phyloP scores from a whole-genome alignment of 768 basidiomycete genomes.

The Pleurotus salmoneostramineus region DNA sequence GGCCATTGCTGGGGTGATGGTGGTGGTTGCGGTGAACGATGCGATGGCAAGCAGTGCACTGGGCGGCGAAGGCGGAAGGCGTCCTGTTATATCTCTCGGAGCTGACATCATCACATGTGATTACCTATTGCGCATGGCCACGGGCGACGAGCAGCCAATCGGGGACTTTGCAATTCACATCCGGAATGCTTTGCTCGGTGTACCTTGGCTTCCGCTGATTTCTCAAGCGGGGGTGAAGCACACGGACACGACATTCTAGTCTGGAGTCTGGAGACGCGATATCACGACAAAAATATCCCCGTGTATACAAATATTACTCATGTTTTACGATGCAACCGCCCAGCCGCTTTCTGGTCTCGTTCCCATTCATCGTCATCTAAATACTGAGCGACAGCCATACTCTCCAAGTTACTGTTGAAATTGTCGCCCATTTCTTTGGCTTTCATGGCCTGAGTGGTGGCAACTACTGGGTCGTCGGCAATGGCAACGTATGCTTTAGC shows the following conservation, averaged over 20 bases:
- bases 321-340: conserved; percentile 49
- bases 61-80: not conserved
- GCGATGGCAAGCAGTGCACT: not conserved
- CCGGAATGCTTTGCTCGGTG: not conserved
- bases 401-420: conserved; percentile 29
- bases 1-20: conserved; percentile 19
- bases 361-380: conserved; percentile 75
- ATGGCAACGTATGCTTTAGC: conserved; percentile 70
- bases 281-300: conserved; percentile 25
- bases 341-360: conserved; percentile 25
- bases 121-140: not conserved
- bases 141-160: not conserved
- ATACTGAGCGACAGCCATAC: conserved; percentile 53
- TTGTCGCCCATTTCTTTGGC: conserved; percentile 19
- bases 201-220: too few relatives aligned
- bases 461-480: conserved; percentile 41
- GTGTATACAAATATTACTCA: conserved; percentile 44
- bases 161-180: not conserved
- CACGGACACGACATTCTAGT: not conserved
- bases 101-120: conserved; percentile 3
- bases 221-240: too few relatives aligned
- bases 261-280: conserved; percentile 1
- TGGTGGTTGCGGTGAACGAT: not conserved
- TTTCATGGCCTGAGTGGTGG: conserved; percentile 17
- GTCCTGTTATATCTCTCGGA: conserved; percentile 3